phyloP scores from a whole-genome alignment of 2,329 filamentous ascomycete genomes.

The Paecilomyces sp. region DNA sequence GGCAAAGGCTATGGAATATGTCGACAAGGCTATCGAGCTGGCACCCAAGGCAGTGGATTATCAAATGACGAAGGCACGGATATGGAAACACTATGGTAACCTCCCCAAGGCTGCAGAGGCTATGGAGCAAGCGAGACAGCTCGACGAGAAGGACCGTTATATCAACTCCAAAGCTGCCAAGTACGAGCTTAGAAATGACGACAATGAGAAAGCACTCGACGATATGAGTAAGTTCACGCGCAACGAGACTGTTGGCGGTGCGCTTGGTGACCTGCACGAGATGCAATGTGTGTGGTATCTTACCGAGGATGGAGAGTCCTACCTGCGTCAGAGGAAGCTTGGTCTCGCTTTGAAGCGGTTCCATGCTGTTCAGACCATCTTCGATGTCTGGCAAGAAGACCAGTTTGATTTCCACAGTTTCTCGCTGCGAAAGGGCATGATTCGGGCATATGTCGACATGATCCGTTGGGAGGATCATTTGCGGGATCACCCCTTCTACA shows the following conservation, averaged over 20 bases:
- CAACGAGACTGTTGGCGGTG: conserved; percentile 79
- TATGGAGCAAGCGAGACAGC: conserved; percentile 78
- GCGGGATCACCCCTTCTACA: conserved; percentile 89
- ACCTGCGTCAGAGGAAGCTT: conserved; percentile 71
- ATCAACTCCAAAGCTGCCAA: conserved; percentile 99
- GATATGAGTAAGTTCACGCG: conserved; percentile 93
- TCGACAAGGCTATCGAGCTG: conserved; percentile 75
- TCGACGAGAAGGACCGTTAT: conserved; percentile 88
- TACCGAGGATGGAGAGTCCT: conserved; percentile 89
- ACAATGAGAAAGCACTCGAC: conserved; percentile 76
- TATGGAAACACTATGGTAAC: conserved; percentile 86
- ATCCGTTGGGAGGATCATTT: conserved; percentile 90
- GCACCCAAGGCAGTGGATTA: conserved; percentile 81
- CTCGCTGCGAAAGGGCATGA: conserved; percentile 92
- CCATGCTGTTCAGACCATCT: conserved; percentile 81
- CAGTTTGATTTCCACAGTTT: conserved; percentile 99
- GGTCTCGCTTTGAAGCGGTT: conserved; percentile 89
- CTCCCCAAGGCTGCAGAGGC: conserved; percentile 69
- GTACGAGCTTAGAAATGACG: conserved; percentile 87
- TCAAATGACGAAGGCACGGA: conserved; percentile 89
- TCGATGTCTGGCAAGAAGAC: conserved; percentile 96
- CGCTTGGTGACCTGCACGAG: conserved; percentile 83
- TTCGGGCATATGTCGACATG: conserved; percentile 93
- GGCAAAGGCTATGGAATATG: conserved; percentile 69
- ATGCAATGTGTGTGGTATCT: conserved; percentile 99